Conservation (phyloP, 1,284 basidiomycete genomes). For the Ceratorhiza oryzae-sativae region DNA sequence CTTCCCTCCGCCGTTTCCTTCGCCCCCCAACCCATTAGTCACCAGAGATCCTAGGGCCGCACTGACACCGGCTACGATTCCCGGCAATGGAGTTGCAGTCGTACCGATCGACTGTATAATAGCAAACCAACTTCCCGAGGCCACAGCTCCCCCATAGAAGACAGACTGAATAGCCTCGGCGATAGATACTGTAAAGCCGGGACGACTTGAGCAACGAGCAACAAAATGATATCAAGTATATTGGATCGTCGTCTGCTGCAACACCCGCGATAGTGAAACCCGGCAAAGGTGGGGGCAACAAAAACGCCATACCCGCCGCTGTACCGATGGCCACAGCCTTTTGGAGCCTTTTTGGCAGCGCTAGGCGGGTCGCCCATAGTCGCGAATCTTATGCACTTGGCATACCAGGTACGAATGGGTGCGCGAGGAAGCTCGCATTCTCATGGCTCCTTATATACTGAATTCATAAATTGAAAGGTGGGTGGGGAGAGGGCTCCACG, state of each 20-base stretch:
- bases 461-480: too few relatives aligned
- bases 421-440: too few relatives aligned
- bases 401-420: too few relatives aligned
- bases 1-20: not conserved
- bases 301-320: constrained; percentile 8
- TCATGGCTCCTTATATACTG: too few relatives aligned
- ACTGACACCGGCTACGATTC: constrained; percentile 1
- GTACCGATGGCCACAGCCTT: constrained; percentile 7
- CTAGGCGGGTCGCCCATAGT: too few relatives aligned
- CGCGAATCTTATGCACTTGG: too few relatives aligned
- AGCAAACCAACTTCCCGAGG: constrained; percentile 33
- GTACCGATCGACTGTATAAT: constrained; percentile 30
- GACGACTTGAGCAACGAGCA: too few relatives aligned
- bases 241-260: not conserved
- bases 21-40: too few relatives aligned
- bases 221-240: too few relatives aligned
- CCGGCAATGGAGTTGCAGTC: constrained; percentile 14
- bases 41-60: not conserved
- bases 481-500: too few relatives aligned
- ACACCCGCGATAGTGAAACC: constrained; percentile 18
- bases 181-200: constrained; percentile 38
- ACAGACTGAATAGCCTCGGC: constrained; percentile 35
- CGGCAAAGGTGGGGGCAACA: constrained; percentile 7
- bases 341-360: not conserved
- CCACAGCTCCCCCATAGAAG: constrained; percentile 30